phyloP scores from a whole-genome alignment of 805 yeast genomes.

The Yarrowia sp. region DNA sequence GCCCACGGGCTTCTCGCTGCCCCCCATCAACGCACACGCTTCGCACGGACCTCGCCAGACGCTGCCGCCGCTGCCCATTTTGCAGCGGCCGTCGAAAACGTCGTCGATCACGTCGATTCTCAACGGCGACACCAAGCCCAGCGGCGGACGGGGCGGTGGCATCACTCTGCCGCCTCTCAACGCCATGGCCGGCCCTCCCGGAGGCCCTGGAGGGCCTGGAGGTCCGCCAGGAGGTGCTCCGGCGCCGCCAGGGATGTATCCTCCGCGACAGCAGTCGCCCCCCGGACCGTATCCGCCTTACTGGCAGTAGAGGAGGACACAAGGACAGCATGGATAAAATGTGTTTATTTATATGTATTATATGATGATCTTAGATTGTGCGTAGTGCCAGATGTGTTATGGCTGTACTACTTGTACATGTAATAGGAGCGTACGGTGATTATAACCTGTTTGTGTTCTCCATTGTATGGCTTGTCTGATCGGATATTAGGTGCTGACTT shows the following conservation, averaged over 20 bases:
- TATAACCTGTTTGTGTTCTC: too few relatives aligned
- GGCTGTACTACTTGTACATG: too few relatives aligned
- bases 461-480: too few relatives aligned
- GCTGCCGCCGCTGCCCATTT: constrained; percentile 11
- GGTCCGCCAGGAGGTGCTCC: neutral
- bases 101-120: constrained; percentile 25
- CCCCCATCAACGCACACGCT: constrained; percentile 14
- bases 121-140: constrained; percentile 16
- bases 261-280: constrained; percentile 14
- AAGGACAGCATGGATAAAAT: constrained; percentile 11
- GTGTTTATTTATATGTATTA: constrained; percentile 24
- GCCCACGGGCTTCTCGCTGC: constrained; percentile 3
- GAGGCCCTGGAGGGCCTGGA: neutral
- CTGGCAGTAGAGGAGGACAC: constrained; percentile 8
- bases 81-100: constrained; percentile 17
- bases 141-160: constrained; percentile 4
- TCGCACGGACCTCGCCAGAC: neutral
- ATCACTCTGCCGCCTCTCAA: constrained; percentile 22
- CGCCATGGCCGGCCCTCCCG: constrained; percentile 2
- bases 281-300: constrained; percentile 7
- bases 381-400: too few relatives aligned
- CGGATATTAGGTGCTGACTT: too few relatives aligned
- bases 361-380: constrained; percentile 7
- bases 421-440: too few relatives aligned
- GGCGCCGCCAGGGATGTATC: constrained; percentile 11